Evolutionary conservation across 2,329 filamentous ascomycete genomes (phyloP), one percentile per base, ranked within the genome.

Genomic region (Colletotrichum euphorbiae): DNA sequence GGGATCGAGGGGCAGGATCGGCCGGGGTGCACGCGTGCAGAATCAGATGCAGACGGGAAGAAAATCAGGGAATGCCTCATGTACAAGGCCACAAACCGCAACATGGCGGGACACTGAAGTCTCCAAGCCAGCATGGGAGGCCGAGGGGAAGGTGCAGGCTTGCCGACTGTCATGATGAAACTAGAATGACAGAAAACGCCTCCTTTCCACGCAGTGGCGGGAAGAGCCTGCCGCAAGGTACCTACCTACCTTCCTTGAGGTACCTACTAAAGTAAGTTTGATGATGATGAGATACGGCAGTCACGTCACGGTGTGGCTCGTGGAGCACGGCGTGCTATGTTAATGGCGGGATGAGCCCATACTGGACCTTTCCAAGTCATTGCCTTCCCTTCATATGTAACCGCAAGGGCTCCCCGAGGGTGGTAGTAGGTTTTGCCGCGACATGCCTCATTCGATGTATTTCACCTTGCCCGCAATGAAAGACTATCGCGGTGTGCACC

Each of bases 11-110:
- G 42, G 48, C 33, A 67, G 58, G 50, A 67, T 67, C 64, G 46
- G 36, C 58, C 19, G 43, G 58, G 43, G 52, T 54, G 52, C 33
- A 42, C 58, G 46, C 43, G 57, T 42, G 45, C 52, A 64, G n/a
- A n/a, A n/a, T n/a, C n/a, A n/a, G 59, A 13, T 54, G 51, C 51
- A 58, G 54, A 58, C 45, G 31, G 51, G 60, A 24, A 60, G 46
- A 64, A 58, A 67, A 57, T 40, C 59, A 52, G 50, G 50, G 24
- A 64, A 48, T 62, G 50, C 57, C 57, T 67, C 57, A 67, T 67
- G 57, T 56, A 62, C 63, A 24, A 43, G 51, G 51, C 63, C 58
- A 28, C 42, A 67, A 62, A 50, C 21, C 48, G 48, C 46, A 60
- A 43, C 31, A 11, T 24, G 45, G 48, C 33, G 28, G 24, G 28